Base-by-base conservation (phyloP, 169 alveolate genomes). In the Cryptosporidium sp. region DNA sequence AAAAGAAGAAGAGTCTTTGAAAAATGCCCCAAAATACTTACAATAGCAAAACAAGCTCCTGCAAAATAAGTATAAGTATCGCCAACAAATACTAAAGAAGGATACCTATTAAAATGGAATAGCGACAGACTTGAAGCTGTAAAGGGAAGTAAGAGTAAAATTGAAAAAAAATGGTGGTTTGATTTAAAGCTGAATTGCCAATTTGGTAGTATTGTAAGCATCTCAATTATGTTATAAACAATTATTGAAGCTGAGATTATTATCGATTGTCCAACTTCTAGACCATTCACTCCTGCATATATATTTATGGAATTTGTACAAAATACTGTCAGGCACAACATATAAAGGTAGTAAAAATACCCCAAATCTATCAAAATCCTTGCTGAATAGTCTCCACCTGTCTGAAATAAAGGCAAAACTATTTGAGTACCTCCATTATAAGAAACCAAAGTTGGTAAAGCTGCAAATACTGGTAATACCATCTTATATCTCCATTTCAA, bases 51-150 rank as follows among this genome's bases (percentile, higher is more conserved):
- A 44, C 96, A 92, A 96, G 94, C 96, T 75, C 98, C 99, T 44
- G 99, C 96, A 92, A 97, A 95, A 62, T 95, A 95, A 37, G 98
- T 94, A 93, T 91, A 97, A 14, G 97, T 95, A 89, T 97, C 98
- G 9, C 99, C 99, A n/a, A 97, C 97, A 93, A 97, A 97, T n/a
- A 96, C 96, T 85, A 94, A 53, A 21, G 98, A 96, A 10, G 99
- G 99, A 91, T 92, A 96, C 92, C 92, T 94, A 91, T 96, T 97
- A 87, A 85, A 95, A 61, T 95, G 91, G 69, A 96, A 93, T 14
- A 97, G 87, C 31, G 96, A 97, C 37, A 96, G 86, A 56, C 97
- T 93, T 29, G 94, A 91, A 52, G 95, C 85, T 37, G 96, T 87
- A 91, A 95, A 97, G 21, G 99, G 98, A 7, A 96, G 60, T 70